phyloP scores from a whole-genome alignment of 768 basidiomycete species.

The Nidula microcarpa region DNA sequence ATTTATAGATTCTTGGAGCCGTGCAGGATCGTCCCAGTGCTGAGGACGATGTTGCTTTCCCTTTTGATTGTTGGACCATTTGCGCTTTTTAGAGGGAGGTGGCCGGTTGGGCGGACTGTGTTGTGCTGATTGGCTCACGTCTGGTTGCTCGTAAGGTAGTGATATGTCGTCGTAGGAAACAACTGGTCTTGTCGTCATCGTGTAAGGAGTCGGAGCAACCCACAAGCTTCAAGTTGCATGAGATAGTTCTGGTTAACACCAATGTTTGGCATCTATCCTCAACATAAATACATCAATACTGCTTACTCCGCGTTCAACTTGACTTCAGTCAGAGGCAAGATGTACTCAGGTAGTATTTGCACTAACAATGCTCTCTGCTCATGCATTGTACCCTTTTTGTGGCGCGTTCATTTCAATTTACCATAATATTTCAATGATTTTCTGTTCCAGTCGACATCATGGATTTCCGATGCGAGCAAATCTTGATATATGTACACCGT shows the following conservation, averaged over 20 bases:
- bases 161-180: constrained; percentile 68
- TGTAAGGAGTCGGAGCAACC: neutral
- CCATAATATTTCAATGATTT: too few relatives aligned
- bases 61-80: constrained; percentile 32
- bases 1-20: constrained; percentile 2
- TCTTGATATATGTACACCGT: too few relatives aligned
- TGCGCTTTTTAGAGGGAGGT: constrained; percentile 56
- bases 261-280: neutral
- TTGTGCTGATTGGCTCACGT: constrained; percentile 6
- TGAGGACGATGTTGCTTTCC: constrained; percentile 13
- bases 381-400: too few relatives aligned
- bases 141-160: constrained; percentile 27
- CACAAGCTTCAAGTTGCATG: neutral
- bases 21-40: constrained; percentile 43
- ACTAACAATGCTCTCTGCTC: too few relatives aligned
- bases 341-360: too few relatives aligned
- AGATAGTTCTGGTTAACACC: neutral
- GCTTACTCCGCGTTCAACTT: neutral
- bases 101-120: constrained; percentile 7
- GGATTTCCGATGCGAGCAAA: too few relatives aligned
- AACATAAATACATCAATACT: neutral
- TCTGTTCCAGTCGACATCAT: too few relatives aligned
- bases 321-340: neutral
- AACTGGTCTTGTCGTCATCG: constrained; percentile 37
- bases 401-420: too few relatives aligned